Conservation (phyloP, 1,139 yeast species). For the Candida sanyaensis region DNA sequence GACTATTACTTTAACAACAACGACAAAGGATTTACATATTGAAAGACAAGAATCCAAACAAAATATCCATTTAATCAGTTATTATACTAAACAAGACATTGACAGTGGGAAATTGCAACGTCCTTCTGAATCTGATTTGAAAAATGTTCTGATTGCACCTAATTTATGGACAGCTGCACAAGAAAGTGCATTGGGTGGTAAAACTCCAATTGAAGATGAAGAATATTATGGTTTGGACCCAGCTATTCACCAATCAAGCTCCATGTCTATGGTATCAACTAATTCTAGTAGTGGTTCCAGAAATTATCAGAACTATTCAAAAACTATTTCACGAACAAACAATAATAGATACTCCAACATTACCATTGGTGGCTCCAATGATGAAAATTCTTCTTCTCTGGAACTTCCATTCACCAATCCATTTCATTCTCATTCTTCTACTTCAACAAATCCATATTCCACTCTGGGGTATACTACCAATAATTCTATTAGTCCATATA, state of each 20-base stretch:
- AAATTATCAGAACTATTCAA: neutral
- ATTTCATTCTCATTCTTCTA: neutral
- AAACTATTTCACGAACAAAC: neutral
- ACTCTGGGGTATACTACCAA: neutral
- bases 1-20: constrained; percentile 63
- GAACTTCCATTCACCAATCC: constrained; percentile 4
- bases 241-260: constrained; percentile 42
- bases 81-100: constrained; percentile 77
- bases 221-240: constrained; percentile 53
- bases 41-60: constrained; percentile 32
- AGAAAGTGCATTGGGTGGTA: constrained; percentile 62
- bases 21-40: constrained; percentile 35
- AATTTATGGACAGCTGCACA: constrained; percentile 62
- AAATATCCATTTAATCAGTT: constrained; percentile 76
- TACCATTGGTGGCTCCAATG: constrained; percentile 3
- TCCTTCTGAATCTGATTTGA: constrained; percentile 61
- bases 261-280: neutral
- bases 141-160: constrained; percentile 53
- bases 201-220: constrained; percentile 53
- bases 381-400: neutral
- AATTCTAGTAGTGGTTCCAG: neutral
- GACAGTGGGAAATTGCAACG: constrained; percentile 53
- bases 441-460: neutral
- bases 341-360: constrained; percentile 17
- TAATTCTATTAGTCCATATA: neutral